These are phyloP conservation scores for Vaccinium macrocarpon DNA, from an alignment of 148 eudicot genomes.

Conservation along the genomic window DNA sequence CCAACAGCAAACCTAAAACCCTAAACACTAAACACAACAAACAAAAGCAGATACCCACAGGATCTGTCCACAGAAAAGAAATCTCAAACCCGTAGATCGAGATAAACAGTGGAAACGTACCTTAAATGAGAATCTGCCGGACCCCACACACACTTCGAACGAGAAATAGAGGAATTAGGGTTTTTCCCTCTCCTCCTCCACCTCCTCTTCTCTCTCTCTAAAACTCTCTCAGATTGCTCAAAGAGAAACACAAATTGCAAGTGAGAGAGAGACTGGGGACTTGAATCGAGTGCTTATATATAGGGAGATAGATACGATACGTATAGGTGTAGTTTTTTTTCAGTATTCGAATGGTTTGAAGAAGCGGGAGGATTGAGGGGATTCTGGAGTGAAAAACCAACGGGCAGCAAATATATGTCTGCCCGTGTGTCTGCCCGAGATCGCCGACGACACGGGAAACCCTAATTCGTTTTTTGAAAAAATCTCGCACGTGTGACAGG, in stretches of 20 bases:
- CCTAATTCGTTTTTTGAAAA: constrained; percentile 17
- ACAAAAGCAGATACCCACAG: background rate
- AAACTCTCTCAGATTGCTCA: background rate
- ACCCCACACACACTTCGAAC: background rate
- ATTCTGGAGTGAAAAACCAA: background rate
- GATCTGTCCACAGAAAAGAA: background rate
- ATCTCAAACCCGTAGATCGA: background rate
- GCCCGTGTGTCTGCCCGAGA: constrained; percentile 12
- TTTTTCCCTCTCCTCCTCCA: constrained; percentile 3
- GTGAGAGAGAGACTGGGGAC: background rate
- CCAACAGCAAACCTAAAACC: constrained; percentile 5
- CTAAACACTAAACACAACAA: background rate
- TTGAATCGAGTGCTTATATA: background rate
- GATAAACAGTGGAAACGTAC: background rate
- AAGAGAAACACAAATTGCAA: background rate
- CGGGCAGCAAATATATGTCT: background rate
- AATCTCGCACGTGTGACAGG: constrained; percentile 11
- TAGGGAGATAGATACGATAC: background rate
- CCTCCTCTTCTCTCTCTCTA: background rate
- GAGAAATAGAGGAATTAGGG: constrained; percentile 13
- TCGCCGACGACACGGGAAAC: background rate
- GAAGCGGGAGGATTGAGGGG: constrained; percentile 22
- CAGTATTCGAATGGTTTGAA: constrained; percentile 20
- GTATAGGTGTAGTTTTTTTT: background rate
- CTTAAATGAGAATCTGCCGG: background rate